Conservation (phyloP, 202 grass and related monocot species). For the Carex arenaria region DNA sequence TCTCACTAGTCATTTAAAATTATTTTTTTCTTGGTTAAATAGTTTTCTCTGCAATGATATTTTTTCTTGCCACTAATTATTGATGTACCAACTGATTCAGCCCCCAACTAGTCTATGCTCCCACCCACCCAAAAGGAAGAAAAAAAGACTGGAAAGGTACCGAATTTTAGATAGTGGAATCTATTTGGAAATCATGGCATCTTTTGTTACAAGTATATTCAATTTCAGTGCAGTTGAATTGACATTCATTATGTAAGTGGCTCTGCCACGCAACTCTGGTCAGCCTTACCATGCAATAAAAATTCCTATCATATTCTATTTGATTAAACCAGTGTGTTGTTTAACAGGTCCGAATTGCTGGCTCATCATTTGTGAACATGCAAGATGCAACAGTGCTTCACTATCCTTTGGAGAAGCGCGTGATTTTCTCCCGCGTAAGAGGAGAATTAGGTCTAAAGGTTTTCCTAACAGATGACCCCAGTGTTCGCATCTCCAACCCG, state of each 20-base stretch:
- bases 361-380: slow-evolving; percentile 65
- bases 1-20: background rate
- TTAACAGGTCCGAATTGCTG: slow-evolving; percentile 42
- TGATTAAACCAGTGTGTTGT: slow-evolving; percentile 16
- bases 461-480: slow-evolving; percentile 77
- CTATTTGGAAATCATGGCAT: background rate
- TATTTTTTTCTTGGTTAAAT: background rate
- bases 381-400: slow-evolving; percentile 41
- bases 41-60: background rate
- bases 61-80: background rate
- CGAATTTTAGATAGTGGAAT: background rate
- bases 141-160: background rate
- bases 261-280: background rate
- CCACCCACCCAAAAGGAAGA: background rate
- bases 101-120: background rate
- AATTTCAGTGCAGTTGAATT: background rate
- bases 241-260: background rate
- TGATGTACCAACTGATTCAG: background rate
- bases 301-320: background rate
- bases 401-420: slow-evolving; percentile 78
- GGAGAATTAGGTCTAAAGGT: slow-evolving; percentile 82
- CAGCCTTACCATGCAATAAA: background rate
- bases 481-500: slow-evolving; percentile 51
- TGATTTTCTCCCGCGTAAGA: slow-evolving; percentile 41
- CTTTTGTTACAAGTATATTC: background rate